phyloP scores from a whole-genome alignment of 495 filamentous ascomycete genomes.

The Aeminium ludgeri region DNA sequence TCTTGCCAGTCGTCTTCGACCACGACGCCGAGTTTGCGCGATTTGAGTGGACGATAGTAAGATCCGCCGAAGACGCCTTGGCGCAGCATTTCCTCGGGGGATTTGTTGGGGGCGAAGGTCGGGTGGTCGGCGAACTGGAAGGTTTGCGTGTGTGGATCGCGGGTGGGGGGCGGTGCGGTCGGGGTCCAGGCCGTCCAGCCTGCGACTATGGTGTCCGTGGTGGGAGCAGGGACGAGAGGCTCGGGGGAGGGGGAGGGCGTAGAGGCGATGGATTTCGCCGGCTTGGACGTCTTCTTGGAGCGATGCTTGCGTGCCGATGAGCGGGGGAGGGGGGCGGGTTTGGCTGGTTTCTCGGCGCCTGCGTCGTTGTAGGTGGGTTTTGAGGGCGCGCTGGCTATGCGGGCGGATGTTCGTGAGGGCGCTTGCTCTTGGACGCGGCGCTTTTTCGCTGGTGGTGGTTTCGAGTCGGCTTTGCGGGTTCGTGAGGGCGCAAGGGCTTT shows the following conservation, averaged over 20 bases:
- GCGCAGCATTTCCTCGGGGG: conserved; percentile 30
- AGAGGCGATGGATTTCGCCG: neutral
- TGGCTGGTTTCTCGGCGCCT: conserved; percentile 3
- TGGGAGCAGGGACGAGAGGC: conserved; percentile 13
- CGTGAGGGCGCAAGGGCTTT: conserved; percentile 21
- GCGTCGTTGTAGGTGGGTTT: conserved; percentile 17
- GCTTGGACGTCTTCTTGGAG: neutral
- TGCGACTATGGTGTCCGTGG: conserved; percentile 21
- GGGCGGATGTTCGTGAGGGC: conserved; percentile 24
- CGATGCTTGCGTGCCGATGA: neutral
- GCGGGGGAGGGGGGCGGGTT: conserved; percentile 3
- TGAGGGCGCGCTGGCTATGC: conserved; percentile 19
- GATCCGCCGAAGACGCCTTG: conserved; percentile 33
- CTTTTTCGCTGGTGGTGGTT: conserved; percentile 14
- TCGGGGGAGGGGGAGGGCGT: neutral
- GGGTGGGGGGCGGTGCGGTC: conserved; percentile 22
- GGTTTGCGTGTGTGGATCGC: conserved; percentile 21
- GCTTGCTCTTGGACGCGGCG: conserved; percentile 13
- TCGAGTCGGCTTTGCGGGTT: conserved; percentile 9
- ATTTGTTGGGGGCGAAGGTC: conserved; percentile 32
- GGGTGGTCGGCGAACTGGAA: conserved; percentile 30
- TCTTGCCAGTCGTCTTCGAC: conserved; percentile 29
- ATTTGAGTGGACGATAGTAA: conserved; percentile 31
- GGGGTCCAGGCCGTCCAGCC: conserved; percentile 29
- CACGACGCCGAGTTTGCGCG: conserved; percentile 24